Evolutionary conservation across 2,329 filamentous ascomycete species (phyloP).

Genomic region (Cadophora malorum): DNA sequence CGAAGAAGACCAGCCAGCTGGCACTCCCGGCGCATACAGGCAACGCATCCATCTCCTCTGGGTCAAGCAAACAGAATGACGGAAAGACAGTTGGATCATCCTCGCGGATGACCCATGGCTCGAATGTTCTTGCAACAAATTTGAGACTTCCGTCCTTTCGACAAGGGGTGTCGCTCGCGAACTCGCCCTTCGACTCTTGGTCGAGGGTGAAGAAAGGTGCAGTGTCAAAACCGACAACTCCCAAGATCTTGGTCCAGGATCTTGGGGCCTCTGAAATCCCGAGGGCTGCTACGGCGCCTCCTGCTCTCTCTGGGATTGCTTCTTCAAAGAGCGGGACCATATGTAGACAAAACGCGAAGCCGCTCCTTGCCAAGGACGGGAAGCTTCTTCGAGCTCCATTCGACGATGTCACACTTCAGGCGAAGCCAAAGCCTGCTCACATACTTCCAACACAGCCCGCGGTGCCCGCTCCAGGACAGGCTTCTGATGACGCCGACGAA

Average conservation of each 20-base stretch:
- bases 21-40: neutral
- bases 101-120: neutral
- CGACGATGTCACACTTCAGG: neutral
- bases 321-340: neutral
- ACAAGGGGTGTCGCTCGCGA: conserved; percentile 24
- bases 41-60: neutral
- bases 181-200: conserved; percentile 48
- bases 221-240: conserved; percentile 1
- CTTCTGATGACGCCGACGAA: conserved; percentile 44
- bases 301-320: neutral
- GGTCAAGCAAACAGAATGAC: neutral
- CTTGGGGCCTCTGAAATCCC: neutral
- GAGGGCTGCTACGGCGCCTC: conserved; percentile 17
- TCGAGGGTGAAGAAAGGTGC: conserved; percentile 45
- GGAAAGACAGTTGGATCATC: neutral
- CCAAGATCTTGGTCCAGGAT: neutral
- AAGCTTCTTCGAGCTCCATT: conserved; percentile 8
- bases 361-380: conserved; percentile 21
- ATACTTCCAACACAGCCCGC: neutral
- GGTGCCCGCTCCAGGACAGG: neutral
- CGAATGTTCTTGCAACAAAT: conserved; percentile 35
- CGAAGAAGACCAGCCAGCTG: neutral
- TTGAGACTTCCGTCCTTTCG: conserved; percentile 39
- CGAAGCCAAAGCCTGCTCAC: neutral
- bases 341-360: neutral